Conservation (phyloP, 768 basidiomycete genomes). For the Macrocybe gigantea region DNA sequence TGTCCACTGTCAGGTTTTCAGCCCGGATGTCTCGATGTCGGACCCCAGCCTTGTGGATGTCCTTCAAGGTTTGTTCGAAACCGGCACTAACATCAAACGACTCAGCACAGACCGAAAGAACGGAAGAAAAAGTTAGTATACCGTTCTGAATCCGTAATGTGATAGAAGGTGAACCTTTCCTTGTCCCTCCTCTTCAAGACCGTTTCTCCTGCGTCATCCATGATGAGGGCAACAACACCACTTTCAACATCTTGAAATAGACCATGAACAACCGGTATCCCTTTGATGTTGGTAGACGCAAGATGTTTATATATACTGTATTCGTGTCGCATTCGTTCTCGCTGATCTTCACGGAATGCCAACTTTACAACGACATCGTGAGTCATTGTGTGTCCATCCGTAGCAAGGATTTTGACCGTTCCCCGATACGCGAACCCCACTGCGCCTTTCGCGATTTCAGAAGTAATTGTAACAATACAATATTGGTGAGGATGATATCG, state of each 20-base stretch:
- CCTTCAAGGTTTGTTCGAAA: not conserved
- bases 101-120: too few species aligned
- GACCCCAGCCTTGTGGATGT: constrained; percentile 7
- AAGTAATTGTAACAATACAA: too few species aligned
- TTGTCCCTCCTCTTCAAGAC: not conserved
- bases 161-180: too few species aligned
- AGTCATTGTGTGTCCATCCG: too few species aligned
- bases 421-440: too few species aligned
- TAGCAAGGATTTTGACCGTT: too few species aligned
- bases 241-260: constrained; percentile 2
- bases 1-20: constrained; percentile 15
- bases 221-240: constrained; percentile 1
- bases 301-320: constrained; percentile 2
- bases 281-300: not conserved
- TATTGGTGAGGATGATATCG: too few species aligned
- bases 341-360: not conserved
- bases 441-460: too few species aligned
- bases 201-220: constrained; percentile 1
- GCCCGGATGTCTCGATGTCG: constrained; percentile 19
- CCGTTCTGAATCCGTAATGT: too few species aligned
- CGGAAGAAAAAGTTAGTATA: too few species aligned
- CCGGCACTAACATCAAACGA: too few species aligned
- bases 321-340: constrained; percentile 1
- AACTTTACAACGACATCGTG: constrained; percentile 5
- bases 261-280: constrained; percentile 3